Evolutionary conservation across 2,329 filamentous ascomycete species (phyloP).

Genomic region (Ophiostoma montium): DNA sequence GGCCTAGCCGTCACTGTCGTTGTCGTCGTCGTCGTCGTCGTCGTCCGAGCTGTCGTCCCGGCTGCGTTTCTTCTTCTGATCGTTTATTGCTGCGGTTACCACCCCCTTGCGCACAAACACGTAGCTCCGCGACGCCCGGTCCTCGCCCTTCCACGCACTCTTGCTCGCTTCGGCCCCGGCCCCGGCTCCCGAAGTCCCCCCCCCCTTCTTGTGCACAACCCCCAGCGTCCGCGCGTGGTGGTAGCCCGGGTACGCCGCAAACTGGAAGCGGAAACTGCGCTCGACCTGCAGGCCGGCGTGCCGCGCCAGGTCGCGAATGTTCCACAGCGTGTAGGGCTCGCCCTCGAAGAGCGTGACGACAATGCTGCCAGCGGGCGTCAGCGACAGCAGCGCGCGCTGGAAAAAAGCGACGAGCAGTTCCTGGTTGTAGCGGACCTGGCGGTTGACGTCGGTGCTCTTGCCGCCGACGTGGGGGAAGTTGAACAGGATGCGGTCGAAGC

Average conservation of each 20-base stretch:
- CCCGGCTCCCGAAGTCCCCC: conserved; percentile 12
- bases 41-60: conserved; percentile 6
- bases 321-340: conserved; percentile 92
- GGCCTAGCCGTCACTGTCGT: neutral
- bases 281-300: conserved; percentile 59
- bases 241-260: conserved; percentile 57
- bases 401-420: conserved; percentile 61
- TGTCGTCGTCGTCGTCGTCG: conserved; percentile 6
- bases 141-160: conserved; percentile 36
- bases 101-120: conserved; percentile 48
- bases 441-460: conserved; percentile 80
- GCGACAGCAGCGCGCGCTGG: conserved; percentile 33
- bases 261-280: conserved; percentile 55
- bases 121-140: conserved; percentile 41
- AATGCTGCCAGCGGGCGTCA: conserved; percentile 46
- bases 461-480: conserved; percentile 97
- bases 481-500: conserved; percentile 73
- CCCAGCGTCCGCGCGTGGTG: conserved; percentile 60
- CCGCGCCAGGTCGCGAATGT: conserved; percentile 72
- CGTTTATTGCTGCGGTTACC: conserved; percentile 17
- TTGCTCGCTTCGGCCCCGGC: neutral
- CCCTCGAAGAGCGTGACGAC: conserved; percentile 84
- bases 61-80: conserved; percentile 5
- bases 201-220: conserved; percentile 31
- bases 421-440: conserved; percentile 88